Percentiles rank a stretch among this genome's conserved stretches.
Conservation (phyloP, 1,284 basidiomycete genomes). For the Melanopsichium pennsylvanicum region DNA sequence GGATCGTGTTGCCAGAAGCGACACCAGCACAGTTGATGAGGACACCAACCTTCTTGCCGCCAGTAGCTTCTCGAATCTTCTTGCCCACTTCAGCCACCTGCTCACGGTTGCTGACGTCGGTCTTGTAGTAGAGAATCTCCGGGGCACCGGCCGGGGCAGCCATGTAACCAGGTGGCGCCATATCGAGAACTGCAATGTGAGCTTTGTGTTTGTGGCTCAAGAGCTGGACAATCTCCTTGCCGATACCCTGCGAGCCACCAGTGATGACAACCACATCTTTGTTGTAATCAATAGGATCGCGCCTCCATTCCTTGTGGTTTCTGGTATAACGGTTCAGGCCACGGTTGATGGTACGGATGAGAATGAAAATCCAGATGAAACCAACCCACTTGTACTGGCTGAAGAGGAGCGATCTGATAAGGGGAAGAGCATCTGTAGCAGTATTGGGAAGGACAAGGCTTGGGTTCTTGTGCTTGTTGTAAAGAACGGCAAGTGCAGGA, state of each 20-base stretch:
- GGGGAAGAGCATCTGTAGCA: slow-evolving; percentile 11
- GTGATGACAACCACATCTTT: slow-evolving; percentile 63
- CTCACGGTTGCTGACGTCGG: slow-evolving; percentile 58
- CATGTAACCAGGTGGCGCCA: slow-evolving; percentile 57
- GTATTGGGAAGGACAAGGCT: background rate
- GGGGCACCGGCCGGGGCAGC: slow-evolving; percentile 58
- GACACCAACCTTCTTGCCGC: slow-evolving; percentile 49
- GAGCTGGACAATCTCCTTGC: slow-evolving; percentile 60
- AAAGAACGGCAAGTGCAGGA: slow-evolving; percentile 47
- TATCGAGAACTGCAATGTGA: slow-evolving; percentile 61
- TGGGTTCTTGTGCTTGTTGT: slow-evolving; percentile 38
- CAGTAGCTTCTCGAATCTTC: slow-evolving; percentile 44
- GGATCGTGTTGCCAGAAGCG: slow-evolving; percentile 55
- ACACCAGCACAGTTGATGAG: slow-evolving; percentile 64
- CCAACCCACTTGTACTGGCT: slow-evolving; percentile 53
- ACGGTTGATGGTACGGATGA: slow-evolving; percentile 51
- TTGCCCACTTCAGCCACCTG: slow-evolving; percentile 50
- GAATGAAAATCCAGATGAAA: slow-evolving; percentile 44
- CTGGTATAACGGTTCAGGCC: slow-evolving; percentile 47
- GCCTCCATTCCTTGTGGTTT: slow-evolving; percentile 52
- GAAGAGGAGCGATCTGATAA: slow-evolving; percentile 40
- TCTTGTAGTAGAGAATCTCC: slow-evolving; percentile 62
- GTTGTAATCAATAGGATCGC: slow-evolving; percentile 54
- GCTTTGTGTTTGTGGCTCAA: slow-evolving; percentile 53
- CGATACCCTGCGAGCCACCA: slow-evolving; percentile 63